Conservation (phyloP, 2,329 filamentous ascomycete species). For the Cordyceps javanica region DNA sequence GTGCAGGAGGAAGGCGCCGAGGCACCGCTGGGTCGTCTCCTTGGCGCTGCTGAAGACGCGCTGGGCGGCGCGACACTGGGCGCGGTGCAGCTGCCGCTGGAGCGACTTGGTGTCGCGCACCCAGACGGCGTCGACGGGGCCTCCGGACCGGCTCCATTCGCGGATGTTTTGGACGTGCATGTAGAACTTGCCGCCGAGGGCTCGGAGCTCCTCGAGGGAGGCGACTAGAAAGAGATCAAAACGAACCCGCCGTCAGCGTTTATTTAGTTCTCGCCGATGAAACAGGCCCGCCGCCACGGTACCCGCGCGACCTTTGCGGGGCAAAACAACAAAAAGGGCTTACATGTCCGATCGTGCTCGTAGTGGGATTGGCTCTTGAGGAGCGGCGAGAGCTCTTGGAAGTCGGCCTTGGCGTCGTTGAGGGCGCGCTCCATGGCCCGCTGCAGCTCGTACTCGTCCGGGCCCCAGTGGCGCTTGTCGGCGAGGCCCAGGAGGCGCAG, state of each 20-base stretch:
- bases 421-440: slow-evolving; percentile 48
- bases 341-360: slow-evolving; percentile 49
- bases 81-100: slow-evolving; percentile 46
- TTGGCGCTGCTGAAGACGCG: slow-evolving; percentile 49
- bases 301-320: not conserved
- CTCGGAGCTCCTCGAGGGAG: slow-evolving; percentile 44
- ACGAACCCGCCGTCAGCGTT: no score
- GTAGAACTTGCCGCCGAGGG: slow-evolving; percentile 39
- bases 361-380: slow-evolving; percentile 53
- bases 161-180: slow-evolving; percentile 44
- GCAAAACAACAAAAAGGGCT: slow-evolving; percentile 24
- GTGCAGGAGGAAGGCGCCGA: slow-evolving; percentile 51
- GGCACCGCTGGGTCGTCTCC: slow-evolving; percentile 42
- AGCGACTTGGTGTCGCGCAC: slow-evolving; percentile 45
- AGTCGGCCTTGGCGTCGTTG: slow-evolving; percentile 55
- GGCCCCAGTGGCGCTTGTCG: slow-evolving; percentile 53
- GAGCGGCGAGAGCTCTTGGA: slow-evolving; percentile 49
- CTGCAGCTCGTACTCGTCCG: slow-evolving; percentile 54
- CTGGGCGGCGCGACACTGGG: slow-evolving; percentile 51
- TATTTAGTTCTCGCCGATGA: no score
- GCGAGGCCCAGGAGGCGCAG: slow-evolving; percentile 49
- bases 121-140: slow-evolving; percentile 51
- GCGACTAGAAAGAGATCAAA: slow-evolving; percentile 32
- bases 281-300: no score
- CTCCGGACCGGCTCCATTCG: slow-evolving; percentile 49